These are phyloP conservation scores for Syzygium oleosum DNA, from an alignment of 345 rosid genomes.

Conservation along the genomic window DNA sequence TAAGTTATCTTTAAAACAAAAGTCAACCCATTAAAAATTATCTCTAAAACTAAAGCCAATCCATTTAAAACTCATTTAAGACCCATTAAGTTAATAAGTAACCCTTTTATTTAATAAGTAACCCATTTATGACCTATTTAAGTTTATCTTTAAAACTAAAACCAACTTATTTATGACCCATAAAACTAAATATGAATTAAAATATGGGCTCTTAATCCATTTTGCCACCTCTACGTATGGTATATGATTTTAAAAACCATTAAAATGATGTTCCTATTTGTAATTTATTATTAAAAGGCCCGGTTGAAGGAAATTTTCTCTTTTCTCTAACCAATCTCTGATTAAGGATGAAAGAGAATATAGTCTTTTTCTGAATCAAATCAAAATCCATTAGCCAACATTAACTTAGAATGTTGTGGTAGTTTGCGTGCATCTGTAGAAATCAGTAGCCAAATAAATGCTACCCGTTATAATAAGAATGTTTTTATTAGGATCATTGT, in stretches of 20 bases:
- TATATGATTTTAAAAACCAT: neutral
- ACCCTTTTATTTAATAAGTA: too few relatives aligned
- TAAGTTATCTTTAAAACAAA: too few relatives aligned
- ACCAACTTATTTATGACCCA: too few relatives aligned
- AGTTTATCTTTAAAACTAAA: too few relatives aligned
- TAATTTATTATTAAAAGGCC: neutral
- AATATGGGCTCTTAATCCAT: too few relatives aligned
- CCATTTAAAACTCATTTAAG: too few relatives aligned
- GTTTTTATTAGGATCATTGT: neutral
- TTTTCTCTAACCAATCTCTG: neutral
- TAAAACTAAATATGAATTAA: too few relatives aligned
- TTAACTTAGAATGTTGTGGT: neutral
- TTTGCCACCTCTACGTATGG: neutral
- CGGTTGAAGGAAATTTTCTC: neutral
- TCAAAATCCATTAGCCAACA: neutral
- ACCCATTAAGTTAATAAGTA: too few relatives aligned
- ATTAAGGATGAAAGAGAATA: neutral
- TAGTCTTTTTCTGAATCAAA: neutral
- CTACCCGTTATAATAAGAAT: neutral
- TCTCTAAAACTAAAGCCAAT: too few relatives aligned
- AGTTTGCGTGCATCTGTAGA: neutral
- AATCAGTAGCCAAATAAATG: neutral
- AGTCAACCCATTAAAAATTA: too few relatives aligned
- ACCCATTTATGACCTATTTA: too few relatives aligned
- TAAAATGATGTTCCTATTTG: neutral